Percentiles rank a stretch among this genome's conserved stretches.
Evolutionary conservation across 805 yeast species (phyloP).

Genomic region (Candida andamanensis): DNA sequence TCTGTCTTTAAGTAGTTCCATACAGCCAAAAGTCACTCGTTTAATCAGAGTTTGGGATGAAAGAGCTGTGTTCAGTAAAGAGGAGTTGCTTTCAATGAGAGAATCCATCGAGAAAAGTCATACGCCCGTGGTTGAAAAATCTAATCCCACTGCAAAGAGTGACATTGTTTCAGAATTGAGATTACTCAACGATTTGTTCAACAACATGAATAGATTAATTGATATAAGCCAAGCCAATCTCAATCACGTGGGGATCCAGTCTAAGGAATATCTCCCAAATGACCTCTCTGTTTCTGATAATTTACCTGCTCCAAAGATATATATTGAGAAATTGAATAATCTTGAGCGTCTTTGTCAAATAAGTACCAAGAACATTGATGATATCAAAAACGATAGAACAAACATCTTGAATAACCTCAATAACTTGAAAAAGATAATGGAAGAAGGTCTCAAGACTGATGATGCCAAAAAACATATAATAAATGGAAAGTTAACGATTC

Average conservation of each 20-base stretch:
- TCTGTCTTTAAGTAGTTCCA: conserved; percentile 23
- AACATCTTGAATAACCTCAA: conserved; percentile 24
- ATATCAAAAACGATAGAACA: conserved; percentile 22
- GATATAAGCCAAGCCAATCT: conserved; percentile 29
- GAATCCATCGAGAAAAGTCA: neutral
- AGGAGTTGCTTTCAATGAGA: conserved; percentile 24
- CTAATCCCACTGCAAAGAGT: neutral
- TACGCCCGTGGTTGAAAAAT: neutral
- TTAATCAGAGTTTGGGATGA: conserved; percentile 56
- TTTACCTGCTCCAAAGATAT: conserved; percentile 34
- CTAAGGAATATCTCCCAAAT: conserved; percentile 30
- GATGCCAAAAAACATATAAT: conserved; percentile 30
- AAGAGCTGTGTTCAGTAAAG: conserved; percentile 37
- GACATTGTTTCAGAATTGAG: conserved; percentile 23
- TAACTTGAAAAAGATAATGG: conserved; percentile 17
- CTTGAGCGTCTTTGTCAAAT: conserved; percentile 34
- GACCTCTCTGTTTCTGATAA: conserved; percentile 31
- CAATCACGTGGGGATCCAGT: conserved; percentile 34
- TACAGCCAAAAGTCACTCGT: conserved; percentile 45
- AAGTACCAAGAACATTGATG: conserved; percentile 26
- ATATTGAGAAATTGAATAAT: conserved; percentile 34
- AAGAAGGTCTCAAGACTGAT: conserved; percentile 27
- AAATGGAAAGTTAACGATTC: conserved; percentile 20
- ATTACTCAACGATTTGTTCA: conserved; percentile 26
- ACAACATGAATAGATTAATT: conserved; percentile 21